These are phyloP conservation scores for Erucastrum elatum DNA, from an alignment of 345 rosid genomes.

Conservation along the genomic window DNA sequence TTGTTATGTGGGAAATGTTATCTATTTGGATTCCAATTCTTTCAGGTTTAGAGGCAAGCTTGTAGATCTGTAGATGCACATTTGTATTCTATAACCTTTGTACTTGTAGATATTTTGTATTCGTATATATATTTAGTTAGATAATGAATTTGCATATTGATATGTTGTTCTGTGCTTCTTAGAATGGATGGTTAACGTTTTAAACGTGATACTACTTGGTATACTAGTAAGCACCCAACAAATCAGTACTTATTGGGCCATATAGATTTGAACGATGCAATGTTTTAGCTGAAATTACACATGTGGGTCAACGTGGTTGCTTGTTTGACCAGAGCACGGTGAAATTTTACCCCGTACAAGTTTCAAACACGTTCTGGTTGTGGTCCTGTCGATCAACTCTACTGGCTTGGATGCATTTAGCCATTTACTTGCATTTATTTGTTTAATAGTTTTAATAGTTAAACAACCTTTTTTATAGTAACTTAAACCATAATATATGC, in stretches of 20 bases:
- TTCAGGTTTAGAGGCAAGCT: conserved; percentile 13
- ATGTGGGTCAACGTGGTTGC: conserved; percentile 2
- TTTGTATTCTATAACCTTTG: conserved; percentile 2
- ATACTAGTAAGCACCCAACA: neutral
- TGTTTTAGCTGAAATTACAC: conserved; percentile 5
- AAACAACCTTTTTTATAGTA: too few species aligned
- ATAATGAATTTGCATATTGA: neutral
- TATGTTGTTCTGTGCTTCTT: neutral
- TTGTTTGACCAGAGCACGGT: conserved; percentile 24
- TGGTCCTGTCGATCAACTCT: neutral
- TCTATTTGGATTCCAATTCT: conserved; percentile 13
- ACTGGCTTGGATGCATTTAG: neutral
- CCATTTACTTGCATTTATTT: neutral
- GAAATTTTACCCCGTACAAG: conserved; percentile 24
- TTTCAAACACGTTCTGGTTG: conserved; percentile 10
- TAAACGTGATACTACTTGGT: neutral
- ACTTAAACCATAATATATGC: too few species aligned
- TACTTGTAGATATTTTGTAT: neutral
- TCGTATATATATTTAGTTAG: neutral
- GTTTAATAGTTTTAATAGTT: too few species aligned
- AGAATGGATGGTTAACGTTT: neutral
- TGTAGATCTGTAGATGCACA: conserved; percentile 9
- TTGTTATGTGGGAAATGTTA: conserved; percentile 13
- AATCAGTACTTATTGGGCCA: neutral
- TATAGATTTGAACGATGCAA: neutral